Base-by-base conservation (phyloP, 306 rosid species). In the Malus sylvestris region DNA sequence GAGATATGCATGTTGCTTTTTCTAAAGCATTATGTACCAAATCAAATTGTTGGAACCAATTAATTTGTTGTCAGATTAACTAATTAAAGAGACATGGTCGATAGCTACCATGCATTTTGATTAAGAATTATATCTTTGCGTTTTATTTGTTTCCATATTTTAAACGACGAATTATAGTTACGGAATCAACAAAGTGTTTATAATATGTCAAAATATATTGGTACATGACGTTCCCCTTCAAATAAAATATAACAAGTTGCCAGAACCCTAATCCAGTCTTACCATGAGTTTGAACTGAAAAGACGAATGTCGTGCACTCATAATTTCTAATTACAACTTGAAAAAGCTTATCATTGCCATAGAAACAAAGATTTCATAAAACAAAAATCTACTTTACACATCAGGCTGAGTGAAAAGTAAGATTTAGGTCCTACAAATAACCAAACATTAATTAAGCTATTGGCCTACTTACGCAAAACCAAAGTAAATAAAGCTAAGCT, bases 371-470 rank as follows among this genome's bases (percentile, higher is more conserved):
- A 71, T 40, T 65, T 76, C 62, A 83, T 74, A 46, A 83, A 4
- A 76, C 70, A 63, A 79, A 80, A 78, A 66, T 62, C 78, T 75
- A 71, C 89, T 87, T 88, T 79, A 82, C 86, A 82, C 81, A 81
- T 79, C 81, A 76, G 83, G 78, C 57, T 80, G 87, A 73, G 82
- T 77, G 79, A 86, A 81, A 90, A 68, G 62, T 59, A 67, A 82
- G 75, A 68, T 59, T 81, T 10, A 70, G 77, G 87, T 63, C 85
- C 88, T 81, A 83, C 86, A 78, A 72, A 77, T 82, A 67, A 79
- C 78, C 73, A 33, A 79, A 81, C 75, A 77, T 72, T 81, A 70
- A 77, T 72, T 81, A 70, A 40, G 61, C 33, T n/a, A 32, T 51
- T 51, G 55, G 20, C 55, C 55, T 16, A 5, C 55, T 51, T 51